These are phyloP conservation scores for Fallopia convolvulus DNA, from an alignment of 148 eudicot species.

Conservation along the genomic window DNA sequence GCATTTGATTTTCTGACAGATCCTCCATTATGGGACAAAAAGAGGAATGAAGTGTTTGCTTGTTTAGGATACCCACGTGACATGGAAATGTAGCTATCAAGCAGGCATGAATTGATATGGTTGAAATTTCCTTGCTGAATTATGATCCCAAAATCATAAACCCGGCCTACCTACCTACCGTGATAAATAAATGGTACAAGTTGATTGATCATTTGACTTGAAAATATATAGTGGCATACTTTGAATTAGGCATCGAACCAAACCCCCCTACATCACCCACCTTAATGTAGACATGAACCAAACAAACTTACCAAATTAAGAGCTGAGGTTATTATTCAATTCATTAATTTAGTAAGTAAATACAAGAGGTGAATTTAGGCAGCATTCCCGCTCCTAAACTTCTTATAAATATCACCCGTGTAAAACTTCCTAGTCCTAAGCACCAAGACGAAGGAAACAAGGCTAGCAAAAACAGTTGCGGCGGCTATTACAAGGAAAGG, in stretches of 20 bases:
- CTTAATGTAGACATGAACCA: neutral
- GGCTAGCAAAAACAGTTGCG: constrained; percentile 19
- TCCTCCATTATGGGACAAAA: neutral
- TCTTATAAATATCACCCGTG: constrained; percentile 23
- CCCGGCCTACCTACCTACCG: neutral
- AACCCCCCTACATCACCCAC: neutral
- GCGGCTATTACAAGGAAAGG: constrained; percentile 30
- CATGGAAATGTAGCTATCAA: neutral
- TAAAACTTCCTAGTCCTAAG: constrained; percentile 24
- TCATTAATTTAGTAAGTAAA: neutral
- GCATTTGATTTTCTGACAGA: neutral
- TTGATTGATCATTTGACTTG: neutral
- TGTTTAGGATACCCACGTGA: neutral
- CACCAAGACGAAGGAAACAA: constrained; percentile 16
- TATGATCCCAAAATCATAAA: neutral
- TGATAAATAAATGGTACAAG: neutral
- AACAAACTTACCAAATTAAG: neutral
- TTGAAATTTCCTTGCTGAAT: neutral
- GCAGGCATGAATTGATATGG: neutral
- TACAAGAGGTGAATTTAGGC: neutral
- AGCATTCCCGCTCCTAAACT: neutral
- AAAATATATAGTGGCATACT: neutral
- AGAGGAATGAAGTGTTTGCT: neutral
- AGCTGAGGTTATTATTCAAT: neutral
- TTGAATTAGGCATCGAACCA: no score